Base-by-base conservation (phyloP, 1,284 basidiomycete species). In the Thecaphora thlaspeos region DNA sequence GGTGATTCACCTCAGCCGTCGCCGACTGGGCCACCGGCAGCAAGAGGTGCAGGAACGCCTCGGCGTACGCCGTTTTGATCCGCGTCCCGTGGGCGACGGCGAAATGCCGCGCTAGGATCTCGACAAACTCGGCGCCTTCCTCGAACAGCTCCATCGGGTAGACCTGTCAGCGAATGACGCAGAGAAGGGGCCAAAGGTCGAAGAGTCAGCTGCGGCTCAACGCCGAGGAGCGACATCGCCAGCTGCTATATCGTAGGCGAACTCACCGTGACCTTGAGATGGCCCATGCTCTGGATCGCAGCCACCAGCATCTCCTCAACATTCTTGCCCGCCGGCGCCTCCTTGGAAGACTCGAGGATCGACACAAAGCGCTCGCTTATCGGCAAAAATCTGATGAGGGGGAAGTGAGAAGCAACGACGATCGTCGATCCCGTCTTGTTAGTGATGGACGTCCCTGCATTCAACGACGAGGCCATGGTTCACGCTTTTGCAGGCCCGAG, bases 1-100 rank as follows among this genome's bases (percentile, higher is more conserved):
- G 93, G 76, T 95, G 89, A 71, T 96, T 95, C 43, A 94, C 90
- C 80, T 97, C 93, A 1, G 91, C 93, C 76, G 94, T 91, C 0
- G 91, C 93, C 23, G 89, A 91, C 86, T 91, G 67, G 54, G 88
- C 89, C 37, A 96, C 90, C 0, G 90, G 89, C 79, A 95, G 89
- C 41, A 97, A 78, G 14, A 96, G 78, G 41, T 86, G 82, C 3
- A 86, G 83, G 37, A 97, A 81, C 0, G 87, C 87, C 62, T 95
- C 90, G 1, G 90, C 89, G 75, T 93, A 95, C 2, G 88, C 86
- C 17, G 84, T 84, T 80, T 96, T 96, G 55, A 96, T 81, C 28
- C 86, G 84, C 47, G 86, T 82, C 10, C 93, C 93, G 70, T 93
- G 92, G 0, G 90, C 86, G 59, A 89, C 85, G 26, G 85, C 86